Evolutionary conservation across 108 stramenopile species (phyloP).

Genomic region (Fragilariopsis cylindrus): DNA sequence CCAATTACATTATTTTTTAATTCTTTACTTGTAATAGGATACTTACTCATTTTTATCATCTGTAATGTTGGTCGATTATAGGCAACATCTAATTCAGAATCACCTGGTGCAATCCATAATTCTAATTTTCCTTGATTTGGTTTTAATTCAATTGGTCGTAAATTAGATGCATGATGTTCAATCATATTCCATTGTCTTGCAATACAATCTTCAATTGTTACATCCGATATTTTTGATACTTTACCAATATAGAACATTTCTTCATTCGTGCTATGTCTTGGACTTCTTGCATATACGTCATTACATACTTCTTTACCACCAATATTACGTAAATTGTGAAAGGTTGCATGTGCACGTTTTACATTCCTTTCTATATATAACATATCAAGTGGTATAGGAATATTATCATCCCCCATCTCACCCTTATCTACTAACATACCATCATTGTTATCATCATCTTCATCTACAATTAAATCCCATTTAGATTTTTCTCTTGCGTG

Average conservation of each 20-base stretch:
- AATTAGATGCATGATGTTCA: slow-evolving; percentile 70
- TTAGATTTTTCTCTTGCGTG: slow-evolving; percentile 32
- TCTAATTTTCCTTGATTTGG: slow-evolving; percentile 59
- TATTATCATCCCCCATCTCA: slow-evolving; percentile 19
- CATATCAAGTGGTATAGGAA: slow-evolving; percentile 71
- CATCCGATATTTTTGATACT: slow-evolving; percentile 76
- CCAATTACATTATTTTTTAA: slow-evolving; percentile 64
- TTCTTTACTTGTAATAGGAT: slow-evolving; percentile 19
- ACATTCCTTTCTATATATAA: slow-evolving; percentile 70
- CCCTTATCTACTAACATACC: not conserved
- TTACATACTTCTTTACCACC: slow-evolving; percentile 67
- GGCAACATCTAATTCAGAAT: slow-evolving; percentile 86
- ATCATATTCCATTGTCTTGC: slow-evolving; percentile 77
- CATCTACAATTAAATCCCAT: slow-evolving; percentile 63
- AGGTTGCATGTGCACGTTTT: slow-evolving; percentile 62
- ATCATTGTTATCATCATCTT: slow-evolving; percentile 50
- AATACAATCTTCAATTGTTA: slow-evolving; percentile 60
- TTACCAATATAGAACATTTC: slow-evolving; percentile 83
- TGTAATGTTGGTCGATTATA: slow-evolving; percentile 66
- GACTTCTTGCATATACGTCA: slow-evolving; percentile 78
- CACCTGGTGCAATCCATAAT: slow-evolving; percentile 80
- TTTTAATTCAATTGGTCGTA: slow-evolving; percentile 73
- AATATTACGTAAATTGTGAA: slow-evolving; percentile 60
- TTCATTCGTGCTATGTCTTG: slow-evolving; percentile 7
- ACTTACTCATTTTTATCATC: slow-evolving; percentile 50